Evolutionary conservation across 2,329 filamentous ascomycete species (phyloP), one percentile per base, ranked within the genome.

Genomic region (Mycocentrospora acerina): DNA sequence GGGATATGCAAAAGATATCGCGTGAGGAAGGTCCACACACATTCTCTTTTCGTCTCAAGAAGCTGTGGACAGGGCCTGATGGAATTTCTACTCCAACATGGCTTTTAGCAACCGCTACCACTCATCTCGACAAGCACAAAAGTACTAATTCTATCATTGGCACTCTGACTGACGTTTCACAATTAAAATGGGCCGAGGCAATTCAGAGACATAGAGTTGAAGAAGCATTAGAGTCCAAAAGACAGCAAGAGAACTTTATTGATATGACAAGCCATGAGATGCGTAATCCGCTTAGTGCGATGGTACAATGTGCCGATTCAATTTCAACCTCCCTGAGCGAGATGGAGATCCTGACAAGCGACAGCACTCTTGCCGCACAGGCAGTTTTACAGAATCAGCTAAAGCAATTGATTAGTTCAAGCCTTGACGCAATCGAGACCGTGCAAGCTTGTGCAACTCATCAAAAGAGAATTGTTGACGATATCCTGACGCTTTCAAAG

Each of bases 161-260:
- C n/a, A n/a, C n/a, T n/a, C n/a, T 93, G 32, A 90, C 87, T 0
- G 86, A 94, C 58, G 94, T 94, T 49, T 88, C 85, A n/a, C 79
- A 85, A 39, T 86, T 91, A 60, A 94, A 93, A 64, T 83, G 83
- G 74, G 87, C 88, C 1, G 88, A 93, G 64, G 81, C 83, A 37
- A 80, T 88, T 19, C 86, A 93, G 64, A 86, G 79, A 53, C 77
- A 82, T 29, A 80, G 86, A 40, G 83, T 86, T 51, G 80, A 89
- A 54, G 87, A 91, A 59, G 88, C 87, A 0, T 79, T 90, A 2
- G 85, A 90, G 60, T 74, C 88, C 45, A 91, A 90, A 64, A 75
- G 82, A 4, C 83, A 86, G 56, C 87, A 90, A 58, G 85, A 89
- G 53, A 86, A 85, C 46, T 89, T 89, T 55, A 86, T 90, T 54